A percentile compares a stretch with the other conserved stretches of the same genome.
These are phyloP conservation scores for Trichomonas vaginalis DNA, from an alignment of 208 protist species.

Conservation along the genomic window DNA sequence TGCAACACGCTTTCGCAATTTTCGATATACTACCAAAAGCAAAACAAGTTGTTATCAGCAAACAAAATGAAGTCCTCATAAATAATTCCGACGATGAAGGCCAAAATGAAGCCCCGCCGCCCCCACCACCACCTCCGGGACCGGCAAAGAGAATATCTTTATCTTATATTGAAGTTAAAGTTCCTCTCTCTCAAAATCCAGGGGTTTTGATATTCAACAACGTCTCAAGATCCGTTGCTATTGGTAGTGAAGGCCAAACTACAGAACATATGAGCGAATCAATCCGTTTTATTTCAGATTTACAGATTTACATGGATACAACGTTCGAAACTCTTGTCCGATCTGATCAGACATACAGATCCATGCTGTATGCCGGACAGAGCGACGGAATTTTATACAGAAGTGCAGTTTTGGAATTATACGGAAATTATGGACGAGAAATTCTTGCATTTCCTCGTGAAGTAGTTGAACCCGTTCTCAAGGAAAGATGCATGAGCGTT, in stretches of 20 bases:
- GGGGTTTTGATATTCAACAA: background rate
- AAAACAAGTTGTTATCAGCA: background rate
- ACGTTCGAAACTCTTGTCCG: background rate
- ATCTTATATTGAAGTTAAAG: background rate
- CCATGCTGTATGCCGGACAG: background rate
- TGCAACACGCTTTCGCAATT: background rate
- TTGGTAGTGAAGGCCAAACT: background rate
- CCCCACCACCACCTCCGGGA: background rate
- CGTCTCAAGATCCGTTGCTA: background rate
- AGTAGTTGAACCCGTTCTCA: background rate
- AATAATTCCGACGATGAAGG: background rate
- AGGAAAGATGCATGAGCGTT: background rate
- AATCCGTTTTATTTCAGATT: background rate
- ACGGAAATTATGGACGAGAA: background rate
- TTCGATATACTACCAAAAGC: background rate
- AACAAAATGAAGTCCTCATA: background rate
- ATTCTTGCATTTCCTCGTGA: background rate
- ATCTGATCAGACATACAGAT: background rate
- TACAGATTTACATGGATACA: background rate
- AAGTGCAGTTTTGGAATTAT: background rate
- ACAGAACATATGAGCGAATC: background rate
- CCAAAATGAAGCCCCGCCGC: background rate
- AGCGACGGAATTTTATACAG: background rate
- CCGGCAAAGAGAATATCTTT: background rate
- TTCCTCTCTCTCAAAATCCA: background rate